Conservation (phyloP, 805 yeast genomes). For the Kodamaea lidongshanica region DNA sequence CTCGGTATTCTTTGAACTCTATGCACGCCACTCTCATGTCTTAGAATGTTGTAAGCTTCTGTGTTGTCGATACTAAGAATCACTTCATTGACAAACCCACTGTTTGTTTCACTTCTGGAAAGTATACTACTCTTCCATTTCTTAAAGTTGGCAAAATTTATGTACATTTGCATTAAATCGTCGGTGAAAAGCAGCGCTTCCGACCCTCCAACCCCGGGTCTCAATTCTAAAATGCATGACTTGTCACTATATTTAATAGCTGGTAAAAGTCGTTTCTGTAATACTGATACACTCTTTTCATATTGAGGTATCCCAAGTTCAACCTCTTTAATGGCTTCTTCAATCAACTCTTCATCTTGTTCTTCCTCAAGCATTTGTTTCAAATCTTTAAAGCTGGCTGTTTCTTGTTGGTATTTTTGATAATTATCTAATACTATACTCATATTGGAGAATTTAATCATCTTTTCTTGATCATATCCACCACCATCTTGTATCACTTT, state of each 20-base stretch:
- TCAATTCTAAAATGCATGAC: conserved; percentile 72
- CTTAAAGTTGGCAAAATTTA: conserved; percentile 55
- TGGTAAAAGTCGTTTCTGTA: conserved; percentile 65
- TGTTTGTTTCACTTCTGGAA: conserved; percentile 48
- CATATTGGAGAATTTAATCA: conserved; percentile 27
- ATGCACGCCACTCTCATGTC: conserved; percentile 93
- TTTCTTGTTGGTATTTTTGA: conserved; percentile 20
- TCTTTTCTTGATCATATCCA: conserved; percentile 28
- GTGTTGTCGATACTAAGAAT: conserved; percentile 60
- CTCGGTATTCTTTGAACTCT: conserved; percentile 91
- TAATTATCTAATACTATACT: conserved; percentile 28
- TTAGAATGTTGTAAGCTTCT: conserved; percentile 66
- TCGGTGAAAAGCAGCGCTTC: conserved; percentile 86
- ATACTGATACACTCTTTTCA: conserved; percentile 31
- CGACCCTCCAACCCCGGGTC: conserved; percentile 96
- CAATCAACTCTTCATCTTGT: conserved; percentile 36
- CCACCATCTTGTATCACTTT: conserved; percentile 21
- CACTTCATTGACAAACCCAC: conserved; percentile 72
- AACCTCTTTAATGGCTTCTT: conserved; percentile 61
- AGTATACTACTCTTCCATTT: conserved; percentile 64
- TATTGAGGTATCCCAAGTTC: conserved; percentile 41
- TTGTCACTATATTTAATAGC: conserved; percentile 69
- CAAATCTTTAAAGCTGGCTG: conserved; percentile 21
- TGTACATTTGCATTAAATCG: conserved; percentile 78
- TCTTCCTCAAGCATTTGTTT: conserved; percentile 18